Percentiles rank a stretch among this genome's conserved stretches.
phyloP scores from a whole-genome alignment of 1,284 basidiomycete genomes.

The Ustilago xerochloae region DNA sequence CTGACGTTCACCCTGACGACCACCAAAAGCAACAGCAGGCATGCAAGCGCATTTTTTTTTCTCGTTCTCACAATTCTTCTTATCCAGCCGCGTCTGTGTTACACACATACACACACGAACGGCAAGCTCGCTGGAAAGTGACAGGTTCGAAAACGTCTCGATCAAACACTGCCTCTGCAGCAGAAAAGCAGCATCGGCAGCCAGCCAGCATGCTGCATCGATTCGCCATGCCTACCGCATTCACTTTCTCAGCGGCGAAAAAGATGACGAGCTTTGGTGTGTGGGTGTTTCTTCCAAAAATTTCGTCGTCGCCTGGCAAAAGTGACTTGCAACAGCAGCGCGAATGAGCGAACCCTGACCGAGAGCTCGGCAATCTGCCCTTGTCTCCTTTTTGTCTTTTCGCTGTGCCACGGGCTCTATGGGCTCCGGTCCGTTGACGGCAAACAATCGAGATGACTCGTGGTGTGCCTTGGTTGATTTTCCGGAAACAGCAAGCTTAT shows the following conservation, averaged over 20 bases:
- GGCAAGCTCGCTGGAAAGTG: no score
- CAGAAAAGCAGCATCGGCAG: no score
- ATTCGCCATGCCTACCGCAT: background rate
- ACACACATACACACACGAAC: no score
- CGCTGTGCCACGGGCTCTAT: conserved; percentile 19
- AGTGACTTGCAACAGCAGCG: no score
- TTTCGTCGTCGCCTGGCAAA: no score
- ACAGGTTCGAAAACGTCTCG: no score
- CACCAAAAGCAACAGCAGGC: background rate
- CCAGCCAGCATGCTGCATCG: no score
- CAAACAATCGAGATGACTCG: background rate
- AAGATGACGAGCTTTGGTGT: background rate
- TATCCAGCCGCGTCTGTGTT: no score
- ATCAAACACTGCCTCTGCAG: no score
- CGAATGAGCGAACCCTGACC: conserved; percentile 42
- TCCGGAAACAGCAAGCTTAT: background rate
- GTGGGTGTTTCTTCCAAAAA: no score
- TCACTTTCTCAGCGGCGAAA: no score
- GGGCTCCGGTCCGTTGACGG: no score
- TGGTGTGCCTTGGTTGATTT: background rate
- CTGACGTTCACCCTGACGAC: background rate
- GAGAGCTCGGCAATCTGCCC: conserved; percentile 26
- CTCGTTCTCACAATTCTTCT: background rate
- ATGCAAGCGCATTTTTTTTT: background rate
- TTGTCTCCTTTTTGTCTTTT: background rate